phyloP scores from a whole-genome alignment of 345 rosid species.

The Mangifera indica region DNA sequence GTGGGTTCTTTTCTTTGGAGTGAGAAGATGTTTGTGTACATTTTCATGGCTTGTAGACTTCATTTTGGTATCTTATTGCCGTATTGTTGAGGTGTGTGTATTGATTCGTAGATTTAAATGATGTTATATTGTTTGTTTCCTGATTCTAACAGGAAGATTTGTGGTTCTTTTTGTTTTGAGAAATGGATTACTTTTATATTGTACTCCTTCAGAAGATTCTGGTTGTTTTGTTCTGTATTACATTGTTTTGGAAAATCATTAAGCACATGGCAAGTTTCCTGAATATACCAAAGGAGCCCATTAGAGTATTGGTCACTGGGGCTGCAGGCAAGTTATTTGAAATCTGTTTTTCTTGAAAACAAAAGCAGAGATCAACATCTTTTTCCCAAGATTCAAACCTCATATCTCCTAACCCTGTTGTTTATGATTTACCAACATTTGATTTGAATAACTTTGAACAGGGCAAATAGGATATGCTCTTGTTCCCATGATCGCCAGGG shows the following conservation, averaged over 20 bases:
- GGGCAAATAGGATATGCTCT: constrained; percentile 91
- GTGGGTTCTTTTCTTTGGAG: constrained; percentile 29
- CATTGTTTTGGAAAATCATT: constrained; percentile 56
- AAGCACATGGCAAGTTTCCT: constrained; percentile 53
- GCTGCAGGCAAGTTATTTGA: constrained; percentile 66
- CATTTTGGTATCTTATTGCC: constrained; percentile 29
- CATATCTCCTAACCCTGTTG: too few species aligned
- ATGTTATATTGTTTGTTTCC: constrained; percentile 5
- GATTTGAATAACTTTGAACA: constrained; percentile 26
- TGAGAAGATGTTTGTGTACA: constrained; percentile 10
- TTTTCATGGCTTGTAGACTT: constrained; percentile 15
- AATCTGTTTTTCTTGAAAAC: neutral
- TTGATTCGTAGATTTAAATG: constrained; percentile 16
- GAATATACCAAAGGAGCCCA: constrained; percentile 57
- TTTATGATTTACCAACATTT: too few species aligned
- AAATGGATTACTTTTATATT: constrained; percentile 37
- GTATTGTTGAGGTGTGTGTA: constrained; percentile 7
- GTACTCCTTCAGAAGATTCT: constrained; percentile 46
- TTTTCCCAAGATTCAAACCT: too few species aligned
- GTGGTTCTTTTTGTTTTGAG: constrained; percentile 5
- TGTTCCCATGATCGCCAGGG: constrained; percentile 82
- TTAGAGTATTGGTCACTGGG: constrained; percentile 63
- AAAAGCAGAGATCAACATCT: too few species aligned
- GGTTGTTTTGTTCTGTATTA: constrained; percentile 41
- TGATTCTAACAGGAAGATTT: constrained; percentile 19